Percentiles rank a stretch among this genome's conserved stretches.
Conservation (phyloP, 2,329 filamentous ascomycete genomes). For the Hypoxylon sp. region DNA sequence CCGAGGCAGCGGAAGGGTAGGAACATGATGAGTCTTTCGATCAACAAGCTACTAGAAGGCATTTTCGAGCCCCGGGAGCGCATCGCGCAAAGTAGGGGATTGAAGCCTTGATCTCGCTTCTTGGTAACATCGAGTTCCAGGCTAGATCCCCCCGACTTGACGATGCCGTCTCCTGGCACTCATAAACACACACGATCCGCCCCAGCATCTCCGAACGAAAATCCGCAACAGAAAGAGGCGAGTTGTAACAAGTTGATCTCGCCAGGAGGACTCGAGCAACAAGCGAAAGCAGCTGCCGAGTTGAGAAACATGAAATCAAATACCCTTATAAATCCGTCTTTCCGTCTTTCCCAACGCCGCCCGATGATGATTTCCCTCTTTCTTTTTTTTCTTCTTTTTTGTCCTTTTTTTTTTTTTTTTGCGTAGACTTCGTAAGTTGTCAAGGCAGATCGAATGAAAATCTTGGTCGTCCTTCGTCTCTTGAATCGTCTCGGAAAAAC, state of each 20-base stretch:
- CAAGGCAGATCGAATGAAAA: slow-evolving; percentile 31
- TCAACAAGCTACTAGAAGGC: slow-evolving; percentile 32
- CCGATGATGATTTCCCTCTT: slow-evolving; percentile 39
- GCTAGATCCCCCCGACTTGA: slow-evolving; percentile 11
- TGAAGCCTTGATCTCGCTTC: neutral
- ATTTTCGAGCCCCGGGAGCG: slow-evolving; percentile 21
- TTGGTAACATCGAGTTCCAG: slow-evolving; percentile 16
- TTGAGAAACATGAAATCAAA: slow-evolving; percentile 35
- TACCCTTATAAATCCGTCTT: slow-evolving; percentile 41
- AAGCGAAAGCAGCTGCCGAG: slow-evolving; percentile 37
- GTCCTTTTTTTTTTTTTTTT: too few species aligned
- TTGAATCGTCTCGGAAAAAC: slow-evolving; percentile 37
- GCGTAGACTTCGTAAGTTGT: slow-evolving; percentile 36
- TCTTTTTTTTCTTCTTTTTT: too few species aligned
- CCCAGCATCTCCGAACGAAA: slow-evolving; percentile 34
- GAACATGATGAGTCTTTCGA: slow-evolving; percentile 31
- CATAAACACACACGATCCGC: slow-evolving; percentile 41
- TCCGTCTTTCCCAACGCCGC: slow-evolving; percentile 44
- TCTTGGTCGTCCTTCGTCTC: slow-evolving; percentile 28
- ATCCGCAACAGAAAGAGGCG: slow-evolving; percentile 33
- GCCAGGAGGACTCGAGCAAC: slow-evolving; percentile 36
- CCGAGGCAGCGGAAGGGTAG: slow-evolving; percentile 15
- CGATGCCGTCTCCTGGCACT: slow-evolving; percentile 16
- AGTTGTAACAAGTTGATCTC: slow-evolving; percentile 38
- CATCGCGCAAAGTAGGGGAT: slow-evolving; percentile 7